Evolutionary conservation across 768 basidiomycete genomes (phyloP).

Genomic region (Pleurotus tuoliensis): DNA sequence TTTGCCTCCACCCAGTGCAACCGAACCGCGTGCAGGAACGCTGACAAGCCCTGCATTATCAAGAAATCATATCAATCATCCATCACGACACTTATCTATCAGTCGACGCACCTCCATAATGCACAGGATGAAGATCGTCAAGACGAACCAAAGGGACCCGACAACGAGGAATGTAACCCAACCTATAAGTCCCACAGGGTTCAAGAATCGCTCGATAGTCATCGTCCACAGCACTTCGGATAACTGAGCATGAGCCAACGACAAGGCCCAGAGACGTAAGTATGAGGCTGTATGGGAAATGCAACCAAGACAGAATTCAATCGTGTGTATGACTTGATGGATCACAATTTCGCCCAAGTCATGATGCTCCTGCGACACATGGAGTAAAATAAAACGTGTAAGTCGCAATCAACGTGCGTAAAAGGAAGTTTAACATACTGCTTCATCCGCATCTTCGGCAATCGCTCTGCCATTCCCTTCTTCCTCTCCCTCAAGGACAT

Average conservation of each 20-base stretch:
- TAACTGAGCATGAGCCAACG: slow-evolving; percentile 95
- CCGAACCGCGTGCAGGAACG: slow-evolving; percentile 93
- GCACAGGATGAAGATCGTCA: slow-evolving; percentile 80
- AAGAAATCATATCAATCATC: slow-evolving; percentile 13
- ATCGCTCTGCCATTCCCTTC: slow-evolving; percentile 75
- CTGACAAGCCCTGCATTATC: slow-evolving; percentile 72
- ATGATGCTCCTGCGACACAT: slow-evolving; percentile 60
- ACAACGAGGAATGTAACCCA: slow-evolving; percentile 46
- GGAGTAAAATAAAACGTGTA: slow-evolving; percentile 6
- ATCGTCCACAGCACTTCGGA: slow-evolving; percentile 92
- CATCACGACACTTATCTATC: slow-evolving; percentile 8
- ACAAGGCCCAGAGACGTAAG: slow-evolving; percentile 94
- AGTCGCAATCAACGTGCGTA: slow-evolving; percentile 11
- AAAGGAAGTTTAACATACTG: slow-evolving; percentile 47
- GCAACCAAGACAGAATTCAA: slow-evolving; percentile 98
- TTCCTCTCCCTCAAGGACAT: slow-evolving; percentile 70
- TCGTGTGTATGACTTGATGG: slow-evolving; percentile 97
- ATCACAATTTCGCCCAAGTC: slow-evolving; percentile 94
- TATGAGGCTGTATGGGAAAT: slow-evolving; percentile 97
- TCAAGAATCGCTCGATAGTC: slow-evolving; percentile 67
- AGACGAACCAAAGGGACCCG: slow-evolving; percentile 69
- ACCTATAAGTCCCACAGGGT: slow-evolving; percentile 63
- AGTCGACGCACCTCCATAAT: slow-evolving; percentile 83
- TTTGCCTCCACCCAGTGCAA: slow-evolving; percentile 99
- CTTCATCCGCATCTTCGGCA: slow-evolving; percentile 67